Conservation (phyloP, 768 basidiomycete genomes). For the Trametopsis cervina region DNA sequence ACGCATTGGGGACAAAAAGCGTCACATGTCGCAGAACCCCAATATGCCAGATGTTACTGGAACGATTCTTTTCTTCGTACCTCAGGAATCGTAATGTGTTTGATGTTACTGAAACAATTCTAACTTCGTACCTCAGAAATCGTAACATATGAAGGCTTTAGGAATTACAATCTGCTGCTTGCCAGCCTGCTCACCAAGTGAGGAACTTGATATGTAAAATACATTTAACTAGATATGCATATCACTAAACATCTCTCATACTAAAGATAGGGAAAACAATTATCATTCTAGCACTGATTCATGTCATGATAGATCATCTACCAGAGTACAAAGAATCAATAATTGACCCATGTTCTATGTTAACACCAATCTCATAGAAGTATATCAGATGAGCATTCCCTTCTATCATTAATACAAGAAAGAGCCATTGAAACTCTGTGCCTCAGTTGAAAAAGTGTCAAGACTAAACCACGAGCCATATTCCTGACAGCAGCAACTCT, state of each 20-base stretch:
- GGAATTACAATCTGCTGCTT: no score
- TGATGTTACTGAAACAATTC: no score
- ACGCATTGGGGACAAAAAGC: no score
- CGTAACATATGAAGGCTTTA: no score
- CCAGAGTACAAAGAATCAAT: slow-evolving; percentile 55
- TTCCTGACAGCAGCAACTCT: slow-evolving; percentile 72
- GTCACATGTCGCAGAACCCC: no score
- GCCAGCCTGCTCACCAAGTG: slow-evolving; percentile 79
- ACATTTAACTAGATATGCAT: not conserved
- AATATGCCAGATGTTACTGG: no score
- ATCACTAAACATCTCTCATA: not conserved
- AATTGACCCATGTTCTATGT: slow-evolving; percentile 40
- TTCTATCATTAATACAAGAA: slow-evolving; percentile 59
- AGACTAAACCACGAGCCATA: slow-evolving; percentile 38
- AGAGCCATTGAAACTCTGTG: slow-evolving; percentile 20
- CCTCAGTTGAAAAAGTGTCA: slow-evolving; percentile 16
- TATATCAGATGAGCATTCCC: slow-evolving; percentile 42
- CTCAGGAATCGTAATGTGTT: no score
- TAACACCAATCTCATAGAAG: slow-evolving; percentile 49
- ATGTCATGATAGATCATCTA: slow-evolving; percentile 57
- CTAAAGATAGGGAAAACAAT: slow-evolving; percentile 82
- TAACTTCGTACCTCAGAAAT: no score
- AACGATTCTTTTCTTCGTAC: no score
- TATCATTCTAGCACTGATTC: slow-evolving; percentile 64
- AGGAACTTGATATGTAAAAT: slow-evolving; percentile 66